Evolutionary conservation across 345 rosid species (phyloP), one percentile per base, ranked within the genome.

Genomic region (Kernera saxatilis): DNA sequence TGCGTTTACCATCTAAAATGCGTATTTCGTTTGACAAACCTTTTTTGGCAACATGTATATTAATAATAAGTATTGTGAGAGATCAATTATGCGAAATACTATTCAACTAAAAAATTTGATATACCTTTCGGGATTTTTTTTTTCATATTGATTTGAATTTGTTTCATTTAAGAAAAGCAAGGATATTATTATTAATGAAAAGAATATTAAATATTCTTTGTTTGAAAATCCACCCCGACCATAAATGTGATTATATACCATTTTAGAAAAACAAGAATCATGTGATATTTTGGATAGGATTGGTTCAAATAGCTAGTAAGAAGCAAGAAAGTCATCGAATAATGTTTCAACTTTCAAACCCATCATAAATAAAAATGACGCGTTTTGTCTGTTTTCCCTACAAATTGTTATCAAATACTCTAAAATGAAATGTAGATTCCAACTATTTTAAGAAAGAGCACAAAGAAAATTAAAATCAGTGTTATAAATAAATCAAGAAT

Each of bases 301-400:
- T 48, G 36, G 27, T 8, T 55, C 39, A 50, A 4, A n/a, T 33
- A 49, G 11, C 25, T 23, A 36, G 21, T 25, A 25, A 52, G 36
- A 26, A 17, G 45, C 64, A 56, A 55, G 45, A 55, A 55, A 43
- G 36, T 43, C 73, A 70, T 36, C 6, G 29, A 48, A 46, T 48
- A 36, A 25, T 70, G 37, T 41, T 25, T 25, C 35, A 46, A 58
- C 49, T 35, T 70, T 58, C 74, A 70, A 46, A 70, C 2, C 48
- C 66, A 35, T 39, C 74, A 46, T 46, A 17, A 9, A 69, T 33
- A 69, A 40, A 40, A 10, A 55, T 25, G 30, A 44, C 13, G 17
- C 25, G 17, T 45, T n/a, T 26, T 37, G 60, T 51, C n/a, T 40
- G 41, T 40, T 41, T 54, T 54, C 15, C 54, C 40, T 30, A 41